A percentile compares a stretch with the other conserved stretches of the same genome.
phyloP scores from a whole-genome alignment of 225 moss, liverwort and hornwort genomes.

The Thuidium tamariscinum region DNA sequence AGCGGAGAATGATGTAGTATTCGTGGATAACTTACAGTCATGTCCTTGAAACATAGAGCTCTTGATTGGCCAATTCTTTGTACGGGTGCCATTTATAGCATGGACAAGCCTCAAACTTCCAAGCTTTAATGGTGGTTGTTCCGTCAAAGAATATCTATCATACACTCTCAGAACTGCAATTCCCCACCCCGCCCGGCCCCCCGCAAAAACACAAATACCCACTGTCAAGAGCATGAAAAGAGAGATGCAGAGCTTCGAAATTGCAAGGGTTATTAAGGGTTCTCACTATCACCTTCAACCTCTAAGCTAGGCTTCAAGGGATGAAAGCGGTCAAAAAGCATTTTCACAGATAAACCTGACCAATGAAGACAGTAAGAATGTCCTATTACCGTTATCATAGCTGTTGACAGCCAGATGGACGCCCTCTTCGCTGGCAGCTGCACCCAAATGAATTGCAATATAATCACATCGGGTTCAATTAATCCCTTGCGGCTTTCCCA shows the following conservation, averaged over 20 bases:
- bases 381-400: constrained; percentile 55
- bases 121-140: constrained; percentile 63
- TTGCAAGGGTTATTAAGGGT: background rate
- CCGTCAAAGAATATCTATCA: constrained; percentile 59
- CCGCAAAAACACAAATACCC: background rate
- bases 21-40: constrained; percentile 49
- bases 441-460: background rate
- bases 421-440: constrained; percentile 49
- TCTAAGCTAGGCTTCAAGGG: background rate
- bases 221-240: background rate
- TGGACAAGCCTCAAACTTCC: constrained; percentile 59
- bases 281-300: background rate
- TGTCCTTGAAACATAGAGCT: constrained; percentile 87
- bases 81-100: constrained; percentile 78
- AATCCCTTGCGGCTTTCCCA: background rate
- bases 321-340: background rate
- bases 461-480: background rate
- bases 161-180: constrained; percentile 83
- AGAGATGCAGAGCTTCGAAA: background rate
- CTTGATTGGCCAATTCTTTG: constrained; percentile 93
- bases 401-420: constrained; percentile 86
- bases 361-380: background rate
- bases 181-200: background rate
- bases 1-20: background rate
- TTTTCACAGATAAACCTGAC: background rate